Conservation (phyloP, 2,329 filamentous ascomycete species). For the Exophiala phaeomuriformis region DNA sequence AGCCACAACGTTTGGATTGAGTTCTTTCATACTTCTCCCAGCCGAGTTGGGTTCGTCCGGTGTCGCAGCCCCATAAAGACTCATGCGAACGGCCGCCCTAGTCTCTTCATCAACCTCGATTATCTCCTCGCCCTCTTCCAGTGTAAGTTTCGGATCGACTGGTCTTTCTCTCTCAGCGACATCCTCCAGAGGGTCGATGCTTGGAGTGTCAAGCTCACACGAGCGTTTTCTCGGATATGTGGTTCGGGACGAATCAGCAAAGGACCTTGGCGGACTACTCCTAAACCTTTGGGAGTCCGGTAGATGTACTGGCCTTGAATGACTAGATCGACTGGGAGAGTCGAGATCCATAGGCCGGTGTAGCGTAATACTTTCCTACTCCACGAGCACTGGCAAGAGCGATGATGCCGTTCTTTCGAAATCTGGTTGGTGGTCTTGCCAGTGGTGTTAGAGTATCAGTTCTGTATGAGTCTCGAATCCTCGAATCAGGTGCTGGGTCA, state of each 20-base stretch:
- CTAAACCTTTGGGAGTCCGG: conserved; percentile 18
- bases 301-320: background rate
- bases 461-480: conserved; percentile 27
- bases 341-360: conserved; percentile 6
- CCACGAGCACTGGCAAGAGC: conserved; percentile 22
- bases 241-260: background rate
- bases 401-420: conserved; percentile 24
- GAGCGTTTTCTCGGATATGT: conserved; percentile 14
- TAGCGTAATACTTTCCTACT: conserved; percentile 19
- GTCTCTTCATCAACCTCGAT: conserved; percentile 26
- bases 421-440: conserved; percentile 21
- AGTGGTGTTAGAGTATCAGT: conserved; percentile 27
- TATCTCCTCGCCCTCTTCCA: conserved; percentile 21
- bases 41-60: conserved; percentile 4
- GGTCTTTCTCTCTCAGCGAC: conserved; percentile 2
- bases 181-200: conserved; percentile 11
- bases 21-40: conserved; percentile 17
- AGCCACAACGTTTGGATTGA: conserved; percentile 25
- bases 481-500: conserved; percentile 24
- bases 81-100: conserved; percentile 21
- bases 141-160: conserved; percentile 8
- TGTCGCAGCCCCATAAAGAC: conserved; percentile 18
- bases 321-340: conserved; percentile 4
- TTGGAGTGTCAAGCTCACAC: conserved; percentile 10
- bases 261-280: conserved; percentile 24